Evolutionary conservation across 139 green algal species (phyloP).

Genomic region (Eudorina sp.): DNA sequence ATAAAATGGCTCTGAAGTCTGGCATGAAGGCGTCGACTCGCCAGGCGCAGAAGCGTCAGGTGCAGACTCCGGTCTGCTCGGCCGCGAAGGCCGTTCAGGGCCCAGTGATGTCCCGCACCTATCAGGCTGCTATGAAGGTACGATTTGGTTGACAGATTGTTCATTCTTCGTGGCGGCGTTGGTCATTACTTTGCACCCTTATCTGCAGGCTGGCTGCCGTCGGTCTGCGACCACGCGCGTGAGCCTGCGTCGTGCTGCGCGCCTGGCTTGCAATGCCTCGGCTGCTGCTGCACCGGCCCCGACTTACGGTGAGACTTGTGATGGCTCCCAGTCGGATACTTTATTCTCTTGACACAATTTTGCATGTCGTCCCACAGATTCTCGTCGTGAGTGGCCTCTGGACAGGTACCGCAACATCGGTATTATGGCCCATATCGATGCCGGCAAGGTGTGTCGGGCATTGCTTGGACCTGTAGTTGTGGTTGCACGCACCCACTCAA

Average conservation of each 20-base stretch:
- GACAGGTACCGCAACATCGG: conserved; percentile 99
- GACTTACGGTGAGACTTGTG: conserved; percentile 22
- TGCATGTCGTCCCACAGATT: not conserved
- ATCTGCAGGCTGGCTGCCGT: conserved; percentile 31
- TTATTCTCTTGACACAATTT: too few species aligned
- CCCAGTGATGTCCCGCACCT: not conserved
- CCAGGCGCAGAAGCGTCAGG: not conserved
- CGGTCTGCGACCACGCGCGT: not conserved
- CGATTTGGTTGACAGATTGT: not conserved
- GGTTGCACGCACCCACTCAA: too few species aligned
- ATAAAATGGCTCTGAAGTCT: conserved; percentile 38
- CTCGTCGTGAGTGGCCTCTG: conserved; percentile 71
- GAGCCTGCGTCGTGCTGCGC: conserved; percentile 20
- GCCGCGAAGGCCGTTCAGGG: conserved; percentile 20
- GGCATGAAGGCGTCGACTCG: conserved; percentile 21
- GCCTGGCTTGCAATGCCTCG: not conserved
- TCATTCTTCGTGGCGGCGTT: not conserved
- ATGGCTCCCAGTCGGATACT: too few species aligned
- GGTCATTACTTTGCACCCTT: not conserved
- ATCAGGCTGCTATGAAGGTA: conserved; percentile 41
- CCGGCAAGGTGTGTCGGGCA: conserved; percentile 86
- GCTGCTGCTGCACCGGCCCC: not conserved
- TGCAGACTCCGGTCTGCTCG: not conserved
- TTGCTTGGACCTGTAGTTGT: too few species aligned
- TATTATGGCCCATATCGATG: conserved; percentile 99